Evolutionary conservation across 306 rosid genomes (phyloP).

Genomic region (Vigna reflexopilosa): DNA sequence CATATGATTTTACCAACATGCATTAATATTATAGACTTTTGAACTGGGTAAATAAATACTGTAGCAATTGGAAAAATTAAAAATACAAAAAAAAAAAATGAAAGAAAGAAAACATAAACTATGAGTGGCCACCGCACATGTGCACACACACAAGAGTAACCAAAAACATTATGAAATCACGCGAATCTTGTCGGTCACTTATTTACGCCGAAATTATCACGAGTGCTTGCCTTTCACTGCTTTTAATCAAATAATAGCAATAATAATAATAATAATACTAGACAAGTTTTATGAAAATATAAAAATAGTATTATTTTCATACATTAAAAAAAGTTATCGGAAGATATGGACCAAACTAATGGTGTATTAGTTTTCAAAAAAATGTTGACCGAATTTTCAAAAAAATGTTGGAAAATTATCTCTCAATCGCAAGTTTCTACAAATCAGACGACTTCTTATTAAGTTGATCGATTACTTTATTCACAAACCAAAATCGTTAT

Average conservation of each 20-base stretch:
- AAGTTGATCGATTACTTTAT: too few species aligned
- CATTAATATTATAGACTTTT: background rate
- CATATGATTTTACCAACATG: too few species aligned
- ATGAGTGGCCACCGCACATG: background rate
- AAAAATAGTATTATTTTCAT: too few species aligned
- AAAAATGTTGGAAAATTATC: too few species aligned
- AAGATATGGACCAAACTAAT: background rate
- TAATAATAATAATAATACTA: background rate
- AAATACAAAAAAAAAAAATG: background rate
- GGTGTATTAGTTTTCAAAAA: too few species aligned
- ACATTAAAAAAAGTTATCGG: background rate
- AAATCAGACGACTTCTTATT: too few species aligned
- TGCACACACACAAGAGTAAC: background rate
- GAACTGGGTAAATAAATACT: background rate
- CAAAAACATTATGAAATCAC: conserved; percentile 15
- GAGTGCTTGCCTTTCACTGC: background rate
- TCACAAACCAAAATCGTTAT: too few species aligned
- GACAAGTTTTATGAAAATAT: too few species aligned
- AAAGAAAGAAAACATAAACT: background rate
- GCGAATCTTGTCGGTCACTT: conserved; percentile 28
- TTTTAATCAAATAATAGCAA: background rate
- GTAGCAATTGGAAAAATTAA: background rate
- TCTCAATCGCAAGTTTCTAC: too few species aligned
- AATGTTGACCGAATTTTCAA: too few species aligned
- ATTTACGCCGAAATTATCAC: conserved; percentile 7